Base-by-base conservation (phyloP, 257 asterid genomes). In the Ballota nigra region DNA sequence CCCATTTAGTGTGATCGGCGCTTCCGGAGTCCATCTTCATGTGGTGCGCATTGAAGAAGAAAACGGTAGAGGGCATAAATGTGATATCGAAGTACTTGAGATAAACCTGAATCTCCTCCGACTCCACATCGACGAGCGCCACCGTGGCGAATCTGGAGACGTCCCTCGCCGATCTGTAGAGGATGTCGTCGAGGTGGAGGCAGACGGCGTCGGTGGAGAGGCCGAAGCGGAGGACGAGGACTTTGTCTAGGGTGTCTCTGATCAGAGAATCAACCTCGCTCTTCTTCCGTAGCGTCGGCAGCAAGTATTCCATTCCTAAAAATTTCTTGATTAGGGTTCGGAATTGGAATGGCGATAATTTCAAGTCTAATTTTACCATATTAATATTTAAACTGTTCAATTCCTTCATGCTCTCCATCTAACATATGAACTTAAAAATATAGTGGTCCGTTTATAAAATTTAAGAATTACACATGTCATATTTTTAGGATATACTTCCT, bases 141-240 rank as follows among this genome's bases (percentile, higher is more conserved):
- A 91, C 88, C 10, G 87, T 78, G 4, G 94, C 93, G 77, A 91
- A 94, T 68, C 85, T 91, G 19, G 97, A 88, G 15, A 94, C 93
- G 58, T 91, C 97, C 63, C 86, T 81, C 51, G 84, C 87, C 67
- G 99, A 91, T 82, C 86, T 94, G 75, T 75, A 85, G 70, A 94
- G 89, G 78, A 91, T 68, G 83, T 91, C 96, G 78, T 94, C 98
- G 40, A 94, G 90, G 38, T 91, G 97, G 76, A 94, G 96, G 79
- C 88, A 89, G 16, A 81, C 85, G 73, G 87, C 73, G 82, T 94
- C 97, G 72, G 86, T 78, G 73, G 92, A 63, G 60, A 84, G 83
- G 68, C 97, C 99, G 40, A 94, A 89, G n/a, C 99, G 95, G 80
- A 94, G 98, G 79, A 94, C 93, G 45, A 94, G 95, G 24, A 94